A percentile compares a stretch with the other conserved stretches of the same genome.
phyloP scores from a whole-genome alignment of 2,329 filamentous ascomycete genomes.

The Chaetomiaceae sp. region DNA sequence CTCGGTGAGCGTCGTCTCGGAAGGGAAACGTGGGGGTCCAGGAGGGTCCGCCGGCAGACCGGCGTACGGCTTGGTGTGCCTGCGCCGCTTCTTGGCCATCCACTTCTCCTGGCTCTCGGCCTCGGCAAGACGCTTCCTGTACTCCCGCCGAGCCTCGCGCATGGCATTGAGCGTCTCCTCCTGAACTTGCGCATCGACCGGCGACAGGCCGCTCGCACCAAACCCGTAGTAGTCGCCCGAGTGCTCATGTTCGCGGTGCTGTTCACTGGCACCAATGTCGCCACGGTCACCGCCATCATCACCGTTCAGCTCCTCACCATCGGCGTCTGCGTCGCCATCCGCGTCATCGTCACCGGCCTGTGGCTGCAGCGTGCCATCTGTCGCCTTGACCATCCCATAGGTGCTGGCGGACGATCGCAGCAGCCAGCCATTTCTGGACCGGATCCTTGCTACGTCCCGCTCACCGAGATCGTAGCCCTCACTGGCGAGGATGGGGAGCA shows the following conservation, averaged over 20 bases:
- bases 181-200: constrained; percentile 9
- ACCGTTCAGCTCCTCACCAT: neutral
- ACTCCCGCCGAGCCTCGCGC: constrained; percentile 43
- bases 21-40: constrained; percentile 67
- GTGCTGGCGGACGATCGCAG: constrained; percentile 56
- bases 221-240: constrained; percentile 8
- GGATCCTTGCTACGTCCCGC: constrained; percentile 63
- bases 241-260: neutral
- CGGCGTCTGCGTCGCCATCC: neutral
- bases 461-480: constrained; percentile 70
- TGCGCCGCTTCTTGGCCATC: constrained; percentile 58
- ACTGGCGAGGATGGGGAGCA: constrained; percentile 61
- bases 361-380: neutral
- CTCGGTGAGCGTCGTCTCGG: constrained; percentile 76
- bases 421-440: constrained; percentile 62
- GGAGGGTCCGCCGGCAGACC: constrained; percentile 62
- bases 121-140: constrained; percentile 49
- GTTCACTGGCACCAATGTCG: neutral
- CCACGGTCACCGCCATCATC: neutral
- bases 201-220: neutral
- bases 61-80: constrained; percentile 61
- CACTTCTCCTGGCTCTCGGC: constrained; percentile 56
- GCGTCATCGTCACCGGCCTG: neutral
- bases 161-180: constrained; percentile 23
- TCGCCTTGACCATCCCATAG: constrained; percentile 29